These are phyloP conservation scores for Aspergillus campestris DNA, from an alignment of 495 filamentous ascomycete species.

Conservation along the genomic window DNA sequence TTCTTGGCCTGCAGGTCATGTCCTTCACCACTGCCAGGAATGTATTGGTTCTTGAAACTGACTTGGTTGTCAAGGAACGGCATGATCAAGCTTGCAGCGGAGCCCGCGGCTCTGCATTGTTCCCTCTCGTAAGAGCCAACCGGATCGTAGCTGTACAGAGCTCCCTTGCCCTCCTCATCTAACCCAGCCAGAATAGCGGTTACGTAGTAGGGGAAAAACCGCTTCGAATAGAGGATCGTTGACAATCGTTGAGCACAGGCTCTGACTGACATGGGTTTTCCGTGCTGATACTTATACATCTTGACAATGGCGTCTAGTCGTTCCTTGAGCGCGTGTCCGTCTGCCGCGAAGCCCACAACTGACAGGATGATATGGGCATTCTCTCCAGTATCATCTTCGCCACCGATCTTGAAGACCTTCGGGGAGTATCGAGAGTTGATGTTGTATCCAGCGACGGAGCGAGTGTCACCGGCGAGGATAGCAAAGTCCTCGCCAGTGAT, in stretches of 20 bases:
- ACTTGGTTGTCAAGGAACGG: slow-evolving; percentile 99
- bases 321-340: slow-evolving; percentile 84
- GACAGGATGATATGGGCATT: slow-evolving; percentile 80
- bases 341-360: slow-evolving; percentile 91
- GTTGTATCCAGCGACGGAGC: slow-evolving; percentile 90
- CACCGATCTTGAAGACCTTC: slow-evolving; percentile 95
- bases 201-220: slow-evolving; percentile 98
- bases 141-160: slow-evolving; percentile 94
- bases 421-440: slow-evolving; percentile 93
- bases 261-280: slow-evolving; percentile 83
- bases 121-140: slow-evolving; percentile 95
- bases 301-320: slow-evolving; percentile 85
- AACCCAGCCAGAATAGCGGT: slow-evolving; percentile 86
- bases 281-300: slow-evolving; percentile 94
- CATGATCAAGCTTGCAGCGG: slow-evolving; percentile 96
- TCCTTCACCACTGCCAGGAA: slow-evolving; percentile 78
- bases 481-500: slow-evolving; percentile 90
- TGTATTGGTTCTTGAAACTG: slow-evolving; percentile 98
- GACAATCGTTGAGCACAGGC: slow-evolving; percentile 89
- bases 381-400: slow-evolving; percentile 72
- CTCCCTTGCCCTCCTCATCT: slow-evolving; percentile 91
- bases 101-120: slow-evolving; percentile 88
- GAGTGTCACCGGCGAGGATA: slow-evolving; percentile 93
- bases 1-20: slow-evolving; percentile 61
- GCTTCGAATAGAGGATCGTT: slow-evolving; percentile 91